Evolutionary conservation across 176 grass and related monocot genomes (phyloP).

Genomic region (Musa troglodytarum): DNA sequence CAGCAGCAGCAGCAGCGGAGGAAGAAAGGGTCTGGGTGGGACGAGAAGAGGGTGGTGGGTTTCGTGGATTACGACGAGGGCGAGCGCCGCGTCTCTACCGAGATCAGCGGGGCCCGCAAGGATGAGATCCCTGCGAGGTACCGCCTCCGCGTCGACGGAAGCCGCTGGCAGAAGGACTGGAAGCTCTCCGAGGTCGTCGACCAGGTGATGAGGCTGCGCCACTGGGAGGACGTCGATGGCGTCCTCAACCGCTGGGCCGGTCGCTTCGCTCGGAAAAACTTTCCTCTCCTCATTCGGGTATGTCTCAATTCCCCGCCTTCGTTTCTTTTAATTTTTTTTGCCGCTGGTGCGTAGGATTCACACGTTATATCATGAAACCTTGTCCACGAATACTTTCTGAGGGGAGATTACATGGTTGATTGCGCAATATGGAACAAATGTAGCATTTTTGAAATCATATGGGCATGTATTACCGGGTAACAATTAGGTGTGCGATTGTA

Average conservation of each 20-base stretch:
- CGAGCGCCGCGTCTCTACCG: constrained; percentile 31
- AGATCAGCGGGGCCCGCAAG: constrained; percentile 49
- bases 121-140: constrained; percentile 48
- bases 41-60: constrained; percentile 44
- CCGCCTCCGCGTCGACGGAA: constrained; percentile 51
- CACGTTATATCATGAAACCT: not conserved
- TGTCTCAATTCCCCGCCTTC: not conserved
- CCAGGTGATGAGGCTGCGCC: constrained; percentile 42
- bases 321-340: not conserved
- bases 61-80: constrained; percentile 80
- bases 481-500: too few relatives aligned
- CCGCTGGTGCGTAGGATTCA: not conserved
- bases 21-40: constrained; percentile 32
- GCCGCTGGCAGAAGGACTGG: constrained; percentile 62
- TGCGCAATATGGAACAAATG: too few relatives aligned
- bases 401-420: not conserved
- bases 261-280: constrained; percentile 57
- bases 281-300: constrained; percentile 75
- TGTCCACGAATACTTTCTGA: not conserved
- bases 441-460: not conserved
- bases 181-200: constrained; percentile 63
- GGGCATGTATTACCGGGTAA: too few relatives aligned
- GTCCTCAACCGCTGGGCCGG: constrained; percentile 82
- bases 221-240: constrained; percentile 52
- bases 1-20: not conserved